Conservation (phyloP, 1,139 yeast species). For the Debaryomycetaceae sp. region DNA sequence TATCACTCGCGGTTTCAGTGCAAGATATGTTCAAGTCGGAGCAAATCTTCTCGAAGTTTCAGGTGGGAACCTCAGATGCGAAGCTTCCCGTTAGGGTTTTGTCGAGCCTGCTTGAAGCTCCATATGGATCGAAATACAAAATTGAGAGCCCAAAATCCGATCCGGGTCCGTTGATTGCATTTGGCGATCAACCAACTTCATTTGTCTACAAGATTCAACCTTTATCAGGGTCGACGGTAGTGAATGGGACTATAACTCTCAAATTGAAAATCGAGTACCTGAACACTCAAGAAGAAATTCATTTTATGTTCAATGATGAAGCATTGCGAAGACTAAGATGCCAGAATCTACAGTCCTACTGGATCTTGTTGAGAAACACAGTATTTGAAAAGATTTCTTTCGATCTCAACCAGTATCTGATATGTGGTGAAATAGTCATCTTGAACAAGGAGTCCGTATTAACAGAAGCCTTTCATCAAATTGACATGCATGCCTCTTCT, state of each 20-base stretch:
- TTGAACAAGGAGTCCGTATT: slow-evolving; percentile 16
- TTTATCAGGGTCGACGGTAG: slow-evolving; percentile 14
- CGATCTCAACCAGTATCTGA: slow-evolving; percentile 37
- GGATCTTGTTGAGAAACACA: slow-evolving; percentile 23
- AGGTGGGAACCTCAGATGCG: slow-evolving; percentile 55
- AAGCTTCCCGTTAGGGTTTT: slow-evolving; percentile 53
- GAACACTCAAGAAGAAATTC: slow-evolving; percentile 42
- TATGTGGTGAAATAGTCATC: slow-evolving; percentile 22
- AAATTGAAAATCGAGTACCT: slow-evolving; percentile 42
- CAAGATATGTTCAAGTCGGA: slow-evolving; percentile 65
- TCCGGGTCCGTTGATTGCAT: slow-evolving; percentile 41
- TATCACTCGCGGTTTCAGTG: slow-evolving; percentile 65
- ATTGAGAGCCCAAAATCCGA: slow-evolving; percentile 28
- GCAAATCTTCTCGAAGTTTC: slow-evolving; percentile 60
- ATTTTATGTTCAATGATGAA: slow-evolving; percentile 12
- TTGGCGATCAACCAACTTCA: slow-evolving; percentile 66
- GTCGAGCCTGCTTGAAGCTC: slow-evolving; percentile 36
- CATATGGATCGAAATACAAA: slow-evolving; percentile 28
- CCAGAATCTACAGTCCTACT: slow-evolving; percentile 13
- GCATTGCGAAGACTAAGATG: slow-evolving; percentile 11
- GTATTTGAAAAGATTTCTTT: slow-evolving; percentile 24
- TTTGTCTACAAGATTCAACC: slow-evolving; percentile 48
- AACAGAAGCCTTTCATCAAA: no score
- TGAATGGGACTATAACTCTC: slow-evolving; percentile 31
- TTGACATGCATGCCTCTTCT: no score